phyloP scores from a whole-genome alignment of 495 filamentous ascomycete species.

The Aspergillus baeticus region DNA sequence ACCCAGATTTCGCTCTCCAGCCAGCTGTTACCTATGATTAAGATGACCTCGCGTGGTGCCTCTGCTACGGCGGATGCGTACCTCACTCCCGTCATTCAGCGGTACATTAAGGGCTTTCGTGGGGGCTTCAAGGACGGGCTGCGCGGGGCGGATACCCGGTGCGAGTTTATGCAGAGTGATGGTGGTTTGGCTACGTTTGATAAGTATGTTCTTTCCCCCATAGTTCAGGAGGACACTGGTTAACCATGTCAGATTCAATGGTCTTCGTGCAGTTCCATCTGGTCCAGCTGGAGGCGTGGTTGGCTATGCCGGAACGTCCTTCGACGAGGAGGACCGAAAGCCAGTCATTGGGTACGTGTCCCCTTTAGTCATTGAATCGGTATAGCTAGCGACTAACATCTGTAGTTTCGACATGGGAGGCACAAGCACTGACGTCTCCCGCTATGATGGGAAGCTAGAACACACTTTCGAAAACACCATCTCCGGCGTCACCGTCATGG shows the following conservation, averaged over 20 bases:
- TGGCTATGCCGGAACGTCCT: slow-evolving; percentile 82
- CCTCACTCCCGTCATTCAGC: slow-evolving; percentile 81
- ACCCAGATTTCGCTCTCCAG: slow-evolving; percentile 41
- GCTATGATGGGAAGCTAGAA: slow-evolving; percentile 83
- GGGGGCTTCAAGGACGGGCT: slow-evolving; percentile 37
- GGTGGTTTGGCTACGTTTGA: slow-evolving; percentile 41
- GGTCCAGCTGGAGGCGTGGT: slow-evolving; percentile 64
- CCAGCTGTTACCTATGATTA: slow-evolving; percentile 66
- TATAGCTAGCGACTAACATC: no score
- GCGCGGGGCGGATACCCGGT: slow-evolving; percentile 25
- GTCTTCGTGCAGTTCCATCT: slow-evolving; percentile 47
- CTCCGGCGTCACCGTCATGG: slow-evolving; percentile 73
- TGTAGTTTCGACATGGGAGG: slow-evolving; percentile 98
- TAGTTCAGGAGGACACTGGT: no score
- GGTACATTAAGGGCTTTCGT: slow-evolving; percentile 80
- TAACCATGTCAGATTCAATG: no score
- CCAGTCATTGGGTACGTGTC: slow-evolving; percentile 87
- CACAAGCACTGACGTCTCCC: slow-evolving; percentile 83
- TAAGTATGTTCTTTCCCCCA: no score
- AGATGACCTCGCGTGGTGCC: slow-evolving; percentile 65
- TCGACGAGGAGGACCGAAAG: slow-evolving; percentile 71
- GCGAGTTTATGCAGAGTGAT: slow-evolving; percentile 42
- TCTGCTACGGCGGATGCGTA: slow-evolving; percentile 90
- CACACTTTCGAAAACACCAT: slow-evolving; percentile 94
- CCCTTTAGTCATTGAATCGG: no score